Conservation (phyloP, 2,329 filamentous ascomycete genomes). For the Hysterium pulicare region DNA sequence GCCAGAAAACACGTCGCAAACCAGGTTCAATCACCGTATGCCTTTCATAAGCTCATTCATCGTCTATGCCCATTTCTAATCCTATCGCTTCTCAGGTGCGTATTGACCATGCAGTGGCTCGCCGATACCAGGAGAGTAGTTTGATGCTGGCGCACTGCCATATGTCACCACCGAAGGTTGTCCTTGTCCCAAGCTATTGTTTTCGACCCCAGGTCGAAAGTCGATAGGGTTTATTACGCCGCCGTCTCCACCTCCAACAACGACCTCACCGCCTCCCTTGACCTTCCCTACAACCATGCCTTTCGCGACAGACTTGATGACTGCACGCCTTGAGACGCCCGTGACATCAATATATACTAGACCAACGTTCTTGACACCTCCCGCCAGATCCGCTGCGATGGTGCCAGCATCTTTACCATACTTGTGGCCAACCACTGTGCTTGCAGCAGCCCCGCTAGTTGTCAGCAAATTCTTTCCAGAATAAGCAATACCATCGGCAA, state of each 20-base stretch:
- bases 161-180: slow-evolving; percentile 32
- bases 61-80: too few relatives aligned
- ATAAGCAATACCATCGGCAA: slow-evolving; percentile 90
- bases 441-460: slow-evolving; percentile 73
- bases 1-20: too few relatives aligned
- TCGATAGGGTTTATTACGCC: slow-evolving; percentile 42
- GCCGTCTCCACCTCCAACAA: slow-evolving; percentile 67
- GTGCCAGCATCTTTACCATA: slow-evolving; percentile 84
- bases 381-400: slow-evolving; percentile 70
- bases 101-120: slow-evolving; percentile 37
- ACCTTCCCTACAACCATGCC: slow-evolving; percentile 86
- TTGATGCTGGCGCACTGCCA: slow-evolving; percentile 34
- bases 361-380: slow-evolving; percentile 92
- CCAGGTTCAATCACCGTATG: too few relatives aligned
- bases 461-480: slow-evolving; percentile 75
- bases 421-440: slow-evolving; percentile 80
- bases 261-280: slow-evolving; percentile 66
- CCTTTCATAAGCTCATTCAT: too few relatives aligned
- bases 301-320: slow-evolving; percentile 93
- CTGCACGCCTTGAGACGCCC: slow-evolving; percentile 81
- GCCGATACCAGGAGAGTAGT: slow-evolving; percentile 30
- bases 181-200: slow-evolving; percentile 27
- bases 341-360: slow-evolving; percentile 96
- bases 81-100: slow-evolving; percentile 31
- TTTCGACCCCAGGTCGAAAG: slow-evolving; percentile 25